phyloP scores from a whole-genome alignment of 306 rosid species.

The Glycyrrhiza uralensis region DNA sequence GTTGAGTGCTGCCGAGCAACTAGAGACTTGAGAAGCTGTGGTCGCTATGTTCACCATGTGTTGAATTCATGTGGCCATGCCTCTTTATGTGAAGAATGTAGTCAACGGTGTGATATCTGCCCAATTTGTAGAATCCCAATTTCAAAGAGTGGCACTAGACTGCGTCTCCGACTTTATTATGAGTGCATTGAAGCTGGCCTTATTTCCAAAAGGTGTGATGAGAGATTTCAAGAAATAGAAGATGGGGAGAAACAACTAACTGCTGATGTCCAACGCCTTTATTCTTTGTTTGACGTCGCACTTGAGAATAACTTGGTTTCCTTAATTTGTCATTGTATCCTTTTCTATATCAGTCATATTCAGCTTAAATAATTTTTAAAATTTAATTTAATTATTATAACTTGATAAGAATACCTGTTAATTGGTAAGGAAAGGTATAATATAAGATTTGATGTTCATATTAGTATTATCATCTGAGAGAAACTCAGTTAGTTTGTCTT shows the following conservation, averaged over 20 bases:
- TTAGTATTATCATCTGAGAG: neutral
- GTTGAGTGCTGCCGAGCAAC: conserved; percentile 95
- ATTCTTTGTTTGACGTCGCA: conserved; percentile 90
- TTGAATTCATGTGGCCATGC: conserved; percentile 91
- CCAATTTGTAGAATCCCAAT: conserved; percentile 85
- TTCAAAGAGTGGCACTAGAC: conserved; percentile 49
- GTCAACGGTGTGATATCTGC: conserved; percentile 84
- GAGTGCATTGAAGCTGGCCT: conserved; percentile 87
- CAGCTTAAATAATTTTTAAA: neutral
- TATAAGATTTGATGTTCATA: neutral
- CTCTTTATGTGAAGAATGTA: conserved; percentile 87
- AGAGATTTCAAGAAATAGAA: conserved; percentile 71
- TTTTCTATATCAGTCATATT: conserved; percentile 20
- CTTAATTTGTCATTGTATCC: conserved; percentile 96
- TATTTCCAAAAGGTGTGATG: conserved; percentile 75
- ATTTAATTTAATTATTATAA: neutral
- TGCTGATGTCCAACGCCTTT: conserved; percentile 80
- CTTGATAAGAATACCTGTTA: neutral
- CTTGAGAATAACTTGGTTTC: conserved; percentile 89
- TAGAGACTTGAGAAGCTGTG: conserved; percentile 97
- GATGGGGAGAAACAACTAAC: conserved; percentile 67
- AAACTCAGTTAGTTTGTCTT: neutral
- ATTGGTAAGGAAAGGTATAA: neutral
- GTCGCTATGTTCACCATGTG: conserved; percentile 69
- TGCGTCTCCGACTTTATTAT: conserved; percentile 71